Evolutionary conservation across 805 yeast genomes (phyloP).

Genomic region (Suhomyces sp.): DNA sequence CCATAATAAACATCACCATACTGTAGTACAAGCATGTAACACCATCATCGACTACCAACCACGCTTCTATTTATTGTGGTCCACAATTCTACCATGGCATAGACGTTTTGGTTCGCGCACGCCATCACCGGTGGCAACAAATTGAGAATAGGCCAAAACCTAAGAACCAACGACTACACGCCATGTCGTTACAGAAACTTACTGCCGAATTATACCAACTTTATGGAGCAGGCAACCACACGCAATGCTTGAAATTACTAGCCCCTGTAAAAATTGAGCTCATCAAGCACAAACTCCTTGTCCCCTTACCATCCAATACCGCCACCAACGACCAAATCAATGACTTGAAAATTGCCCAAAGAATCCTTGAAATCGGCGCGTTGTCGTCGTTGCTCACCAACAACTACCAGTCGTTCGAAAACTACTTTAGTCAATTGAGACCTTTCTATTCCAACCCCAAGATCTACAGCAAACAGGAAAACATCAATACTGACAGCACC

Average conservation of each 20-base stretch:
- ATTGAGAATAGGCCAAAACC: neutral
- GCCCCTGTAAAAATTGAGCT: slow-evolving; percentile 76
- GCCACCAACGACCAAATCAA: slow-evolving; percentile 42
- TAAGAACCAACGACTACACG: neutral
- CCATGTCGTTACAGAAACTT: slow-evolving; percentile 62
- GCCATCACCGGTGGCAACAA: slow-evolving; percentile 4
- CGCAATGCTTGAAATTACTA: slow-evolving; percentile 56
- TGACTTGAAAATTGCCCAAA: slow-evolving; percentile 76
- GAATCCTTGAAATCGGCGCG: slow-evolving; percentile 86
- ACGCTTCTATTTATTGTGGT: neutral
- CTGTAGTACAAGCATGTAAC: too few species aligned
- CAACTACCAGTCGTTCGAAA: slow-evolving; percentile 65
- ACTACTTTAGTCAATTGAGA: slow-evolving; percentile 67
- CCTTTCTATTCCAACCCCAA: slow-evolving; percentile 61
- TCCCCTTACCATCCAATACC: slow-evolving; percentile 50
- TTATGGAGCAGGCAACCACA: slow-evolving; percentile 61
- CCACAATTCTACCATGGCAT: too few species aligned
- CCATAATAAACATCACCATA: too few species aligned
- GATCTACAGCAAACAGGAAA: slow-evolving; percentile 38
- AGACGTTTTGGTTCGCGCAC: neutral
- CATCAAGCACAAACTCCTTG: slow-evolving; percentile 70
- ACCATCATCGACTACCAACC: neutral
- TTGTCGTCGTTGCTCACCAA: slow-evolving; percentile 65
- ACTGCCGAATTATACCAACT: slow-evolving; percentile 66
- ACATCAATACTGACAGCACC: slow-evolving; percentile 40